Conservation (phyloP, 257 asterid genomes). For the Eustoma russellianum region DNA sequence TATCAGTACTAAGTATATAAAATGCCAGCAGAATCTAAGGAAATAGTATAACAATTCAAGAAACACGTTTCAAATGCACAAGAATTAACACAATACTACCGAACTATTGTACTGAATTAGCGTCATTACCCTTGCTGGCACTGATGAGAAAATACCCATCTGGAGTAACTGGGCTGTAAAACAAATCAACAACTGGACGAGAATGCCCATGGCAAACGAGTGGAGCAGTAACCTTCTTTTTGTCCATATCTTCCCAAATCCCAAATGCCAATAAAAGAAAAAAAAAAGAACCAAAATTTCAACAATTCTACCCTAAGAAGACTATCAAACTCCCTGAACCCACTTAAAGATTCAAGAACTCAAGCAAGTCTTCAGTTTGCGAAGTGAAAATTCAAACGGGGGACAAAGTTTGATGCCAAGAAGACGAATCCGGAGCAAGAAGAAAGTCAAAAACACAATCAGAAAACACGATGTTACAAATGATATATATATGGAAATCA, state of each 20-base stretch:
- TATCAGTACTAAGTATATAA: too few relatives aligned
- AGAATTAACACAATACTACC: background rate
- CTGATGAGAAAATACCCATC: constrained; percentile 95
- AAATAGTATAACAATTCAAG: too few relatives aligned
- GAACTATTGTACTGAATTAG: background rate
- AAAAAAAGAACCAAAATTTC: background rate
- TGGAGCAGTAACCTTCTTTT: constrained; percentile 84
- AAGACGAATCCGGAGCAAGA: constrained; percentile 14
- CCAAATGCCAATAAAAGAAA: constrained; percentile 31
- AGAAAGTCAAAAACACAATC: constrained; percentile 28
- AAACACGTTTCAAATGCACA: background rate
- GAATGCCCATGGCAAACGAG: constrained; percentile 99
- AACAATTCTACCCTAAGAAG: constrained; percentile 9
- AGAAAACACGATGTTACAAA: constrained; percentile 8
- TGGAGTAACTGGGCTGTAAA: constrained; percentile 89
- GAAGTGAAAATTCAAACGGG: constrained; percentile 16
- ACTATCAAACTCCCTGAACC: constrained; percentile 3
- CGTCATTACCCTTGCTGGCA: constrained; percentile 90
- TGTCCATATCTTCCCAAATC: constrained; percentile 54
- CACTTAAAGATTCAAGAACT: background rate
- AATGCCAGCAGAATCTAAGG: too few relatives aligned
- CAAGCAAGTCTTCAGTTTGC: background rate
- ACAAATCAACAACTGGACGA: constrained; percentile 96
- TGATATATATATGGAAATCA: constrained; percentile 17
- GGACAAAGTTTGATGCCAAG: constrained; percentile 2